Evolutionary conservation across 805 yeast species (phyloP).

Genomic region (Wickerhamiella cacticola): DNA sequence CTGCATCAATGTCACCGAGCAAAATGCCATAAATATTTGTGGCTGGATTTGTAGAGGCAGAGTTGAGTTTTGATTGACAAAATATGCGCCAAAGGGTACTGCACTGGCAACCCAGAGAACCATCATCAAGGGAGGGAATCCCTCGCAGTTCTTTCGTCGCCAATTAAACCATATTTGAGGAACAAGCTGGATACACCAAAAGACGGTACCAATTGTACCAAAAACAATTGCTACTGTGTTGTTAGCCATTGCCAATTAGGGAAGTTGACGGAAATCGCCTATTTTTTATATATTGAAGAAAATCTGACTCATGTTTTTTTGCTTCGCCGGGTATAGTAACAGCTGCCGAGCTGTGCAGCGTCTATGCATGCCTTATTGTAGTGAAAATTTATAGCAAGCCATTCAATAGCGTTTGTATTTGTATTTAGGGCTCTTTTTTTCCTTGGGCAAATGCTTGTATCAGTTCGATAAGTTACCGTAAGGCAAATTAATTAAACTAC

Average conservation of each 20-base stretch:
- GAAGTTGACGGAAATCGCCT: no score
- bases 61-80: slow-evolving; percentile 55
- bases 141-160: slow-evolving; percentile 65
- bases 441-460: no score
- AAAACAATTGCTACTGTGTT: slow-evolving; percentile 31
- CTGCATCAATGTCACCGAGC: slow-evolving; percentile 58
- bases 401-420: no score
- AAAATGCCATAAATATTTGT: slow-evolving; percentile 60
- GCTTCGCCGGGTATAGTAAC: not conserved
- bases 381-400: no score
- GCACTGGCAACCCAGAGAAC: slow-evolving; percentile 72
- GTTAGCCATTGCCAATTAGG: no score
- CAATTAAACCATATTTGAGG: slow-evolving; percentile 77
- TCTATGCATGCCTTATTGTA: not conserved
- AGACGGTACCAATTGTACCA: slow-evolving; percentile 79
- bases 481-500: no score
- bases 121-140: slow-evolving; percentile 82
- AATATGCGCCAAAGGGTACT: slow-evolving; percentile 77
- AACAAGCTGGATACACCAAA: slow-evolving; percentile 84
- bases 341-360: not conserved
- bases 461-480: no score
- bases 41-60: slow-evolving; percentile 82
- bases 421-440: no score
- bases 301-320: not conserved
- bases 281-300: slow-evolving; percentile 1